These are phyloP conservation scores for Mallotus repandus DNA, from an alignment of 441 rosid species.

Conservation along the genomic window DNA sequence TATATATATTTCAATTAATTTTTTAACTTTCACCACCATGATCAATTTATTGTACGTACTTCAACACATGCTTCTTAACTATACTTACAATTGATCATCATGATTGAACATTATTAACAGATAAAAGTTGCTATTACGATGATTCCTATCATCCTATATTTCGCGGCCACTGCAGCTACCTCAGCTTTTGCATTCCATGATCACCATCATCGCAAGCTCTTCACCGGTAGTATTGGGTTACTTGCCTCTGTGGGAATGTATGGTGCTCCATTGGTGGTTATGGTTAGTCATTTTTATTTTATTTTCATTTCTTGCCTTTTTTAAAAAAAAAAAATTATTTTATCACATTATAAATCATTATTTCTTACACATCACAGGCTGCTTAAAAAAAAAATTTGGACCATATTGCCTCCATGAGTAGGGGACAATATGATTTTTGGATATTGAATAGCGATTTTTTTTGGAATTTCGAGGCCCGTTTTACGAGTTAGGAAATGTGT, in stretches of 20 bases:
- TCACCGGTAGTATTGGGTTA: slow-evolving; percentile 62
- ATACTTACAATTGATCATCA: not conserved
- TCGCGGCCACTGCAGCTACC: slow-evolving; percentile 32
- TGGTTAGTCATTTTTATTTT: slow-evolving; percentile 44
- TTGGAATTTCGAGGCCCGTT: no score
- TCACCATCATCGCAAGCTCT: slow-evolving; percentile 56
- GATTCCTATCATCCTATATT: slow-evolving; percentile 36
- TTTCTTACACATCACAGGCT: no score
- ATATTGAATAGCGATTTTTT: no score
- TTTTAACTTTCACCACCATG: not conserved
- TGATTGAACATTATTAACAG: slow-evolving; percentile 32
- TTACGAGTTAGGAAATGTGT: no score
- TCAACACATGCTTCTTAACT: no score
- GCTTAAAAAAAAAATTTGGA: no score
- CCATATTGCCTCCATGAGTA: no score
- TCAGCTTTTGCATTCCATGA: slow-evolving; percentile 52
- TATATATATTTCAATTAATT: not conserved
- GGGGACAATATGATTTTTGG: no score
- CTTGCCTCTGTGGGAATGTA: slow-evolving; percentile 72
- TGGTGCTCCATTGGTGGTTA: slow-evolving; percentile 64
- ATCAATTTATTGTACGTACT: no score
- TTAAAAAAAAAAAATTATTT: not conserved
- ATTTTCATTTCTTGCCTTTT: not conserved
- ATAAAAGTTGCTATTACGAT: slow-evolving; percentile 42
- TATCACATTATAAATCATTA: no score